Evolutionary conservation across 192 early-diverging fungal species (phyloP), one percentile per base, ranked within the genome.

Genomic region (Coemansia sp.): DNA sequence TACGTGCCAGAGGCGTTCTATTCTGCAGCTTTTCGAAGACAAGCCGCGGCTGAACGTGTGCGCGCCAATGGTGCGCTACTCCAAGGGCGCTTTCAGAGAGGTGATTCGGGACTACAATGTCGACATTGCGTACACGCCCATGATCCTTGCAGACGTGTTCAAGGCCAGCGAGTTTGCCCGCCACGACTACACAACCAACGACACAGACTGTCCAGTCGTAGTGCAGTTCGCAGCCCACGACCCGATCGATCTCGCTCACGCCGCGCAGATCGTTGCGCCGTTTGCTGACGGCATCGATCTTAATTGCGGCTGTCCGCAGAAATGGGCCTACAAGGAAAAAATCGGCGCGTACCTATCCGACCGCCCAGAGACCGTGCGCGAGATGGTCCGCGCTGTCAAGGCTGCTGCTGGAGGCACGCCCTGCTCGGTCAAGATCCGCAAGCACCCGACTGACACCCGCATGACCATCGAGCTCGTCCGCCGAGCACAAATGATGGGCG

Each of bases 21-120:
- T 84, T 49, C 60, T 88, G 31, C 71, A 86, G 56, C 73, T 89
- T 14, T 84, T 87, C 51, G 82, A 85, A 42, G 70, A 79, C 12
- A 86, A 87, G 51, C 73, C 80, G 22, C 84, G 87, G 61, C 65
- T 96, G 36, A 93, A 90, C 67, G 89, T 96, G 4, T 94, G 92
- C 60, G 96, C 94, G 4, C 96, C 96, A 1, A 98, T 98, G 96
- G 96, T 98, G 10, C 85, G 96, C 32, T 98, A 98, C 75, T 95
- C 93, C 64, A 98, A 96, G 66, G 76, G 95, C 5, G 90, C 96
- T 0, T 98, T 98, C 74, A 84, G 96, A 56, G 89, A 96, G 60
- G 75, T 95, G 6, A 87, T 96, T 42, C 82, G 92, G 50, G 79
- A 89, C 33, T 98, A 95, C 81, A 91, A 89, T 55, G 87, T 89